phyloP scores from a whole-genome alignment of 2,329 filamentous ascomycete species.

The Thelonectria discophora region DNA sequence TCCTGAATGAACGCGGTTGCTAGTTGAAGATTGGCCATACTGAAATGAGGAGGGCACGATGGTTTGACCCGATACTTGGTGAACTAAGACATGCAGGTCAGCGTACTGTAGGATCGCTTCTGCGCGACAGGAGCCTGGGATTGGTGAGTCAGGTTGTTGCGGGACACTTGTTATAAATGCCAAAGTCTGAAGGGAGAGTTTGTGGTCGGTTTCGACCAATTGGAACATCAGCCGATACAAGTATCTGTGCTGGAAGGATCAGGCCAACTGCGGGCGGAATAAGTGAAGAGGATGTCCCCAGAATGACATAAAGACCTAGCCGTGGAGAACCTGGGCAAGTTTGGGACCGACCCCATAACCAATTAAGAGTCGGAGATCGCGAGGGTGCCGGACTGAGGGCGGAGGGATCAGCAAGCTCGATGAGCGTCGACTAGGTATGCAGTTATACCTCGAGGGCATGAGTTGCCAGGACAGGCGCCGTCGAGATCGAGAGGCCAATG shows the following conservation, averaged over 20 bases:
- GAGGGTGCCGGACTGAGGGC: slow-evolving; percentile 32
- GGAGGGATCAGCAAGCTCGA: slow-evolving; percentile 28
- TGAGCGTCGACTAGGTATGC: background rate
- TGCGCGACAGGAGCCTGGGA: background rate
- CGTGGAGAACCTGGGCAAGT: background rate
- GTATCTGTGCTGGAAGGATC: background rate
- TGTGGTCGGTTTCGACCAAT: background rate
- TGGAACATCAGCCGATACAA: background rate
- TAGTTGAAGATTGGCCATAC: background rate
- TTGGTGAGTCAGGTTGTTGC: slow-evolving; percentile 1
- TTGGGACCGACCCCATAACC: background rate
- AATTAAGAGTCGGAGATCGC: slow-evolving; percentile 21
- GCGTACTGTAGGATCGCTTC: slow-evolving; percentile 10
- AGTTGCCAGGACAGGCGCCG: background rate
- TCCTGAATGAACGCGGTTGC: background rate
- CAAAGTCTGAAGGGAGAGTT: background rate
- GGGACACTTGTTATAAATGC: background rate
- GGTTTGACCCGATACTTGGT: background rate
- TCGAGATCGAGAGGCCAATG: no score
- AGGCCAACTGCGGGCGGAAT: no score
- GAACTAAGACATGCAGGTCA: slow-evolving; percentile 9
- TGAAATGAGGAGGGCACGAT: background rate
- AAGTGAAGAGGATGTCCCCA: no score
- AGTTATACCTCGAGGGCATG: background rate
- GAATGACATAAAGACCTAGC: background rate